Conservation (phyloP, 2,329 filamentous ascomycete genomes). For the Aspergillus terreus region DNA sequence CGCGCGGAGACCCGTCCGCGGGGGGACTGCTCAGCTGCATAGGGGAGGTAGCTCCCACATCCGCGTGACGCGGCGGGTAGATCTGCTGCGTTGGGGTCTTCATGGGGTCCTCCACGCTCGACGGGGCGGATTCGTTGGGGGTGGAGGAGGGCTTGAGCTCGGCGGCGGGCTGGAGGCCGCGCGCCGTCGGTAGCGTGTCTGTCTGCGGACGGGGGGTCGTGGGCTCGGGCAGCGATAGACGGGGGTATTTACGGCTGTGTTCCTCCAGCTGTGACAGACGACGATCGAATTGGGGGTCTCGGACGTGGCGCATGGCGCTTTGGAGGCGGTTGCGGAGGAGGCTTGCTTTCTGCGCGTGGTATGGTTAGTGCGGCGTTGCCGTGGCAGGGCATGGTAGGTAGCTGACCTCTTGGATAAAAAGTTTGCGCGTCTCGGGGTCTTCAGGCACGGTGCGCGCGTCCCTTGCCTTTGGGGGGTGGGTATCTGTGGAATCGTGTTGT, state of each 20-base stretch:
- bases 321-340: conserved; percentile 37
- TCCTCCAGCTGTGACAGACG: conserved; percentile 40
- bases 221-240: conserved; percentile 21
- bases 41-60: conserved; percentile 19
- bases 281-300: conserved; percentile 37
- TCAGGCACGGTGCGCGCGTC: conserved; percentile 24
- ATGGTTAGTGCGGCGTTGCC: background rate
- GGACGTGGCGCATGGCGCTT: conserved; percentile 38
- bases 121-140: conserved; percentile 5
- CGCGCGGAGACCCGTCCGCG: conserved; percentile 21
- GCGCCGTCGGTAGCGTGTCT: conserved; percentile 1
- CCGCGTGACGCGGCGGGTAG: conserved; percentile 2
- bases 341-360: conserved; percentile 33
- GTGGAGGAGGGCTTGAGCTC: conserved; percentile 9
- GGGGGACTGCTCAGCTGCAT: conserved; percentile 36
- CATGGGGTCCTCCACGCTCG: conserved; percentile 13
- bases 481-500: conserved; percentile 12
- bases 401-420: conserved; percentile 40
- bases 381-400: background rate
- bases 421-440: conserved; percentile 34
- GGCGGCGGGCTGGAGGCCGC: conserved; percentile 14
- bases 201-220: background rate
- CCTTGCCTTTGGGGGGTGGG: conserved; percentile 5
- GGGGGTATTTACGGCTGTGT: conserved; percentile 33
- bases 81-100: conserved; percentile 19